Conservation (phyloP, 257 asterid species). For the Cruciata laevipes region DNA sequence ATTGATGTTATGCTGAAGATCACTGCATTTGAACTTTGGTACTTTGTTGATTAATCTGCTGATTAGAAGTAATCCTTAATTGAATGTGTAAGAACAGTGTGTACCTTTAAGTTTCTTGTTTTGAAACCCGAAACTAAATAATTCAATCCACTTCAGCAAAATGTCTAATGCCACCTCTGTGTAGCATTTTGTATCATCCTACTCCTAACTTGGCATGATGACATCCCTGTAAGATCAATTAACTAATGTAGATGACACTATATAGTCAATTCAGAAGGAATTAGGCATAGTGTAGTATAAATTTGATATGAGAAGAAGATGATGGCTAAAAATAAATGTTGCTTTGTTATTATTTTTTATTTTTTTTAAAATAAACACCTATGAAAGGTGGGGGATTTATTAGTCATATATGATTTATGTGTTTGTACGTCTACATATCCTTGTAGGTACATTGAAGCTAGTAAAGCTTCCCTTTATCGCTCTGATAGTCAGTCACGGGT, state of each 20-base stretch:
- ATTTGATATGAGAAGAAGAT: not conserved
- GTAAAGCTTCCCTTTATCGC: slow-evolving; percentile 81
- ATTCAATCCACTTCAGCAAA: not conserved
- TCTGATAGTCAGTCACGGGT: slow-evolving; percentile 52
- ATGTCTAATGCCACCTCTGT: not conserved
- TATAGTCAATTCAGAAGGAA: no score
- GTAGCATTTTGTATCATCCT: not conserved
- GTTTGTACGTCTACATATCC: not conserved
- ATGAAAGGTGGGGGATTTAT: no score
- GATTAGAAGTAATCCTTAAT: not conserved
- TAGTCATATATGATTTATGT: not conserved
- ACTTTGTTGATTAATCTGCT: not conserved
- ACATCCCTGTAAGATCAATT: not conserved
- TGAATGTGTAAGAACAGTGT: no score
- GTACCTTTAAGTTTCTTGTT: not conserved
- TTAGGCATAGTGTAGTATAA: not conserved
- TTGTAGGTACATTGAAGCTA: slow-evolving; percentile 92
- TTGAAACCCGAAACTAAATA: not conserved
- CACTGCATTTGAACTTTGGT: not conserved
- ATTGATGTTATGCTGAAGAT: not conserved
- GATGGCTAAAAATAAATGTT: not conserved
- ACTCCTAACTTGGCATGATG: not conserved
- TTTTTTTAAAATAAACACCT: no score
- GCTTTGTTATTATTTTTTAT: no score
- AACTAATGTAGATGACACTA: not conserved